Evolutionary conservation across 495 filamentous ascomycete species (phyloP).

Genomic region (Ramalina intermedia): DNA sequence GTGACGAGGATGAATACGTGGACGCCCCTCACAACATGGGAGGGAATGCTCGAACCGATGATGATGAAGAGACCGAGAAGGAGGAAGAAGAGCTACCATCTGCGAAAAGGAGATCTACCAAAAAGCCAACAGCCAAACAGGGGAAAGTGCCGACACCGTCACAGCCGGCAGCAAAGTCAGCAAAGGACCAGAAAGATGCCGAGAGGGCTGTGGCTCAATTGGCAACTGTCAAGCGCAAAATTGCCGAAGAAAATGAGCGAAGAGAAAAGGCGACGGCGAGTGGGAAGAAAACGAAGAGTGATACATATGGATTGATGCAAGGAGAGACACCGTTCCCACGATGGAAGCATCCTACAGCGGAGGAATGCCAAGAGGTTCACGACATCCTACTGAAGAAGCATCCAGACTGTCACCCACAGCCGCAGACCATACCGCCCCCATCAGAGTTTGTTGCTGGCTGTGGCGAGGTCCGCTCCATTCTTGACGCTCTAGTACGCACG

Average conservation of each 20-base stretch:
- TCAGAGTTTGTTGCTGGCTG: slow-evolving; percentile 75
- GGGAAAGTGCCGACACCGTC: slow-evolving; percentile 2
- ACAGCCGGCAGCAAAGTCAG: not conserved
- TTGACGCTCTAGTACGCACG: slow-evolving; percentile 79
- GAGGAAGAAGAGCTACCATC: slow-evolving; percentile 25
- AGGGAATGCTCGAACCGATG: not conserved
- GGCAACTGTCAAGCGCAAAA: slow-evolving; percentile 1
- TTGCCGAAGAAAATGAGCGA: slow-evolving; percentile 1
- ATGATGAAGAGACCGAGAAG: not conserved
- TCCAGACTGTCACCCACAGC: slow-evolving; percentile 49
- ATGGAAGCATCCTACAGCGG: slow-evolving; percentile 48
- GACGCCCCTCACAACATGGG: slow-evolving; percentile 1
- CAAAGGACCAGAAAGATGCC: slow-evolving; percentile 4
- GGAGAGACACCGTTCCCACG: slow-evolving; percentile 53
- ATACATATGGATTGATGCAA: slow-evolving; percentile 29
- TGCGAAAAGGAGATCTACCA: not conserved
- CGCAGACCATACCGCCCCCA: slow-evolving; percentile 55
- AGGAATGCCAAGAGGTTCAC: slow-evolving; percentile 64
- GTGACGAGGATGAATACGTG: not conserved
- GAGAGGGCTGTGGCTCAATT: not conserved
- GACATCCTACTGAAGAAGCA: slow-evolving; percentile 42
- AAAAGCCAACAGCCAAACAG: slow-evolving; percentile 3
- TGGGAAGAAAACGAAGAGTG: slow-evolving; percentile 10
- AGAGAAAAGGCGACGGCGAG: not conserved
- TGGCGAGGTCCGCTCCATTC: slow-evolving; percentile 81